phyloP scores from a whole-genome alignment of 169 alveolate species.

The Plasmodium knowlesi region DNA sequence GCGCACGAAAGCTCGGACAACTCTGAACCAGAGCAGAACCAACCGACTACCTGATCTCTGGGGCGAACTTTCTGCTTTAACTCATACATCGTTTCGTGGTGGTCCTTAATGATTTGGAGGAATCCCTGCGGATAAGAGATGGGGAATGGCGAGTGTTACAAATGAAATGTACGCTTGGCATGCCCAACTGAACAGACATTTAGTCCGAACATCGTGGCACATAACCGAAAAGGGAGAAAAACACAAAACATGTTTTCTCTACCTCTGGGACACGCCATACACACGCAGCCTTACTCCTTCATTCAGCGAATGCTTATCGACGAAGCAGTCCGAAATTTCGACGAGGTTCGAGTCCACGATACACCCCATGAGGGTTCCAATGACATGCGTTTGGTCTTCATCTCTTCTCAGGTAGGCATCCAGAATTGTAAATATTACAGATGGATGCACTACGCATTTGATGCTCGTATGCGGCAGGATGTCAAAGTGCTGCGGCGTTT shows the following conservation, averaged over 20 bases:
- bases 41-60: constrained; percentile 92
- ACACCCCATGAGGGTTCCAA: constrained; percentile 92
- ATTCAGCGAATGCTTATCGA: constrained; percentile 91
- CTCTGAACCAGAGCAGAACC: constrained; percentile 93
- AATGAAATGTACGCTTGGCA: not conserved
- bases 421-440: constrained; percentile 90
- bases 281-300: constrained; percentile 83
- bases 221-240: not conserved
- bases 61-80: constrained; percentile 90
- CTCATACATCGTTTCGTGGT: constrained; percentile 92
- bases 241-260: not conserved
- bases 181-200: not conserved
- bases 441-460: constrained; percentile 91
- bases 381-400: constrained; percentile 90
- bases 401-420: constrained; percentile 92
- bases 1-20: constrained; percentile 93
- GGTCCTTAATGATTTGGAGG: constrained; percentile 92
- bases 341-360: constrained; percentile 89
- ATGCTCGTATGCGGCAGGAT: constrained; percentile 85
- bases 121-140: constrained; percentile 81
- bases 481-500: constrained; percentile 85
- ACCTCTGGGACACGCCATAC: not conserved
- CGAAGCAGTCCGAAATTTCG: constrained; percentile 94
- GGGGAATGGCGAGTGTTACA: not conserved
- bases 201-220: not conserved